Base-by-base conservation (phyloP, 108 stramenopile species). In the Fragilariopsis cylindrus region DNA sequence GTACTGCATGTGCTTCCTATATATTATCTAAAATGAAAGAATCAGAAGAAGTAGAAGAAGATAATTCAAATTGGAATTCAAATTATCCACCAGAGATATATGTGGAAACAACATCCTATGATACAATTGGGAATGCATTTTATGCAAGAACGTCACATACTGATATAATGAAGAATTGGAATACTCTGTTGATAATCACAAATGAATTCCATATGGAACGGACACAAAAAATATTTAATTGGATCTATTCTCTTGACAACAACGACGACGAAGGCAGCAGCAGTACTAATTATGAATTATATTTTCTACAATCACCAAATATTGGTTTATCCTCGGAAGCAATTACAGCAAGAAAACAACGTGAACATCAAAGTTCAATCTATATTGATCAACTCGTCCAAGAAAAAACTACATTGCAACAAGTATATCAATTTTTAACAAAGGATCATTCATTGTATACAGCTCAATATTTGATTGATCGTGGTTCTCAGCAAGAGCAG, bases 121-220 rank as follows among this genome's bases (percentile, higher is more conserved):
- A 95, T 57, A 95, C 94, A 3, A 95, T 95, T 44, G 84, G 86
- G 2, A 95, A 95, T 76, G 91, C 91, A 6, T 95, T 82, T 60
- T 95, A 76, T 74, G 72, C 90, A 0, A 73, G 94, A 65, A 90
- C 91, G 7, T 57, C 70, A 2, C 80, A 88, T 43, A 90, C 91
- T 0, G 94, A 95, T 83, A 67, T 90, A 69, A 12, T 21, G 19
- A 79, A 66, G 39, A 86, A 82, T 8, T 86, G 91, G 88, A 76
- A 72, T 40, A 65, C 57, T 11, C 16, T 90, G 21, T 66, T 93
- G 48, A 72, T 93, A 18, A 72, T 93, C 2, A 93, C 91, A 44
- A 95, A 86, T 72, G 86, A 95, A 72, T 95, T 95, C 73, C 94
- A 95, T 60, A 92, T 95, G 75, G 69, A 75, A 1, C 87, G 94